These are phyloP conservation scores for Chlorokybus atmophyticus DNA, from an alignment of 139 green algal genomes.

Conservation along the genomic window DNA sequence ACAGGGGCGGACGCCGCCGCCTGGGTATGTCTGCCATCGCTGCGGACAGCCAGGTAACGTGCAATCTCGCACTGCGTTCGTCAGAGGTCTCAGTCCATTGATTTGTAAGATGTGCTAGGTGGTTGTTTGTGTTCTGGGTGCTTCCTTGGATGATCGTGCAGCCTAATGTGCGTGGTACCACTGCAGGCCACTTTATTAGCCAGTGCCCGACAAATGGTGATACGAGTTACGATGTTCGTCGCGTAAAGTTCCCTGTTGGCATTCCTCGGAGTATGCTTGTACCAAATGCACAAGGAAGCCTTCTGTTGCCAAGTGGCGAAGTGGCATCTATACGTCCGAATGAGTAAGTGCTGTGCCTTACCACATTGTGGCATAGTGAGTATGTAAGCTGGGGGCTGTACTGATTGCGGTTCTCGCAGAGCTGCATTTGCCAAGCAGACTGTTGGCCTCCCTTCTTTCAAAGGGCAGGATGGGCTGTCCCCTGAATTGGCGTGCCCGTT, in stretches of 20 bases:
- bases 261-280: constrained; percentile 25
- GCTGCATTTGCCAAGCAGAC: no score
- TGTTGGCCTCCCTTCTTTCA: no score
- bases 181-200: constrained; percentile 34
- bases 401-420: no score
- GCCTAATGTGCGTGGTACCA: background rate
- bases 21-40: constrained; percentile 34
- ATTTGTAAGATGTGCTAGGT: no score
- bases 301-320: constrained; percentile 24
- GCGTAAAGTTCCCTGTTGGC: constrained; percentile 19
- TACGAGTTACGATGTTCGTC: constrained; percentile 29
- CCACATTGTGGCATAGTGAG: no score
- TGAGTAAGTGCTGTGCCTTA: constrained; percentile 22
- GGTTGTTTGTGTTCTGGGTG: no score
- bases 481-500: constrained; percentile 30
- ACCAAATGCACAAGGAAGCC: constrained; percentile 17
- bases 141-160: no score
- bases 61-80: no score
- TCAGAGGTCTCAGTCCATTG: no score
- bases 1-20: constrained; percentile 11
- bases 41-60: constrained; percentile 28
- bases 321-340: constrained; percentile 12
- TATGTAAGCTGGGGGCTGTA: no score
- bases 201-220: constrained; percentile 40
- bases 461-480: no score